Percentiles rank a stretch among this genome's conserved stretches.
Conservation (phyloP, 768 basidiomycete species). For the Leucocoprinus leucothites region DNA sequence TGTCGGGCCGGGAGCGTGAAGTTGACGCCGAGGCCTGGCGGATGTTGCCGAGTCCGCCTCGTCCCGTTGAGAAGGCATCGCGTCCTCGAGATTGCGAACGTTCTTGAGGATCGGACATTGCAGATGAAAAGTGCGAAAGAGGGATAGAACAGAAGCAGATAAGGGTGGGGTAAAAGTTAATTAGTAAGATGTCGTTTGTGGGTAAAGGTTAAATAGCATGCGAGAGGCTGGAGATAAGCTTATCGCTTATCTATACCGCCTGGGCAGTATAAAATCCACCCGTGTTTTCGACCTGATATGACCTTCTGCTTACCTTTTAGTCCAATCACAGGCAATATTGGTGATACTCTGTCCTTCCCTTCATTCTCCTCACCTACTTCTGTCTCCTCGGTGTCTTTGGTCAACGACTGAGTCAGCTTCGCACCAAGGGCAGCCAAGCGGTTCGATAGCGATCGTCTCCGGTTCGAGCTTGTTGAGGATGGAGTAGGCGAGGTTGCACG, state of each 20-base stretch:
- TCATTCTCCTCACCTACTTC: not conserved
- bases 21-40: constrained; percentile 44
- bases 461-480: not conserved
- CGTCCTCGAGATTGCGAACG: constrained; percentile 60
- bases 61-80: constrained; percentile 59
- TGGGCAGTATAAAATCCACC: not conserved
- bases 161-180: not conserved
- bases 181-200: not conserved
- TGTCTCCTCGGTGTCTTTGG: not conserved
- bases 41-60: constrained; percentile 72
- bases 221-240: not conserved
- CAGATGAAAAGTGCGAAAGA: not conserved
- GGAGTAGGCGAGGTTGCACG: not conserved
- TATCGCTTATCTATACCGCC: not conserved
- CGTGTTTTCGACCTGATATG: not conserved
- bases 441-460: not conserved
- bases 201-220: not conserved
- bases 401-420: constrained; percentile 1
- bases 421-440: not conserved
- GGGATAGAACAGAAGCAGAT: not conserved
- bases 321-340: not conserved
- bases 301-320: not conserved
- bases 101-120: constrained; percentile 18
- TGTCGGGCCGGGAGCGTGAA: constrained; percentile 30
- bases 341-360: not conserved